phyloP scores from a whole-genome alignment of 2,329 filamentous ascomycete genomes.

The Magnaporthiopsis incrustans region DNA sequence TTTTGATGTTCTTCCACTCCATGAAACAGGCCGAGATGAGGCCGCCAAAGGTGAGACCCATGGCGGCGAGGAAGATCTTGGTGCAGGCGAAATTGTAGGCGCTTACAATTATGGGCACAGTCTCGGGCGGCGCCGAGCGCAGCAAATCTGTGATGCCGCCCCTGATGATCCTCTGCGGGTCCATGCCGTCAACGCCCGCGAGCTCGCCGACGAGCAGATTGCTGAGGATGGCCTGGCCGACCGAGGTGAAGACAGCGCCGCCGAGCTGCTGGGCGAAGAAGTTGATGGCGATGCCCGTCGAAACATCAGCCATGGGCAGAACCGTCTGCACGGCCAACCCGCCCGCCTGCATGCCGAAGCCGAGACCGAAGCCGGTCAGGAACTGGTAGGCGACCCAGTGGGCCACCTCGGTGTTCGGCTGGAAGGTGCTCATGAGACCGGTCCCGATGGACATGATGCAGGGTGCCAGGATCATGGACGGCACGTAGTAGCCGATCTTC shows the following conservation, averaged over 20 bases:
- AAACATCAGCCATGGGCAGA: slow-evolving; percentile 41
- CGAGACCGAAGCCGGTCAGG: slow-evolving; percentile 49
- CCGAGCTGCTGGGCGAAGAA: slow-evolving; percentile 54
- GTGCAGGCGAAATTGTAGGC: slow-evolving; percentile 61
- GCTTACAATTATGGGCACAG: slow-evolving; percentile 42
- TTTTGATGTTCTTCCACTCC: slow-evolving; percentile 63
- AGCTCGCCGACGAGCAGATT: slow-evolving; percentile 34
- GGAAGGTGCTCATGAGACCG: slow-evolving; percentile 51
- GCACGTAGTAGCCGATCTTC: slow-evolving; percentile 52
- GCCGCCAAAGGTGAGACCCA: slow-evolving; percentile 46
- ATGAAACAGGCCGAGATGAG: slow-evolving; percentile 51
- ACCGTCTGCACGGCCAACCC: slow-evolving; percentile 49
- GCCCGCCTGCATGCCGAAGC: slow-evolving; percentile 50
- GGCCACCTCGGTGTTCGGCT: slow-evolving; percentile 32
- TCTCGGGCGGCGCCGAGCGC: slow-evolving; percentile 38
- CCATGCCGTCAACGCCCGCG: slow-evolving; percentile 31
- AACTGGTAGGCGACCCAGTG: slow-evolving; percentile 56
- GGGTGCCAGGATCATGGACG: slow-evolving; percentile 44
- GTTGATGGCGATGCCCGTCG: slow-evolving; percentile 45
- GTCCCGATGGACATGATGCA: slow-evolving; percentile 42
- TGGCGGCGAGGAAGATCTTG: slow-evolving; percentile 53
- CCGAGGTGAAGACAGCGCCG: slow-evolving; percentile 48
- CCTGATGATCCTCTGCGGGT: slow-evolving; percentile 32
- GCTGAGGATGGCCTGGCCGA: slow-evolving; percentile 46
- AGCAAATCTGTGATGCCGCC: slow-evolving; percentile 54